Evolutionary conservation across 495 filamentous ascomycete genomes (phyloP).

Genomic region (Lasiosphaeris hirsuta): DNA sequence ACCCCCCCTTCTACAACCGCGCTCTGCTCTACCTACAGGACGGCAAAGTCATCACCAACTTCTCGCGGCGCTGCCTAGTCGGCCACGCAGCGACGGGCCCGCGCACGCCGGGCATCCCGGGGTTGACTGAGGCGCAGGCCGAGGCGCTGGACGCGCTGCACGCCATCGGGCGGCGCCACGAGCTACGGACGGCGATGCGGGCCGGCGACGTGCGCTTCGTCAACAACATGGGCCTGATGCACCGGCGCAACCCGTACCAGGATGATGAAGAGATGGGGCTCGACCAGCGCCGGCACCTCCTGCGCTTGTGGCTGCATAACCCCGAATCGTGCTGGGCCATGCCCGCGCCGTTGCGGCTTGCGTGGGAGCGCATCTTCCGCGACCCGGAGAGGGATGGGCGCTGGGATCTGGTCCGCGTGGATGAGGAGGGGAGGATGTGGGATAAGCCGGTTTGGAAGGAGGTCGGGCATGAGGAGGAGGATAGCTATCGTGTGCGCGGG

Average conservation of each 20-base stretch:
- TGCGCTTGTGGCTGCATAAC: constrained; percentile 13
- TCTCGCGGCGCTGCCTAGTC: constrained; percentile 3
- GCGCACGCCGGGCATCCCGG: neutral
- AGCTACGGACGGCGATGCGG: neutral
- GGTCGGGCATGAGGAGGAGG: no score
- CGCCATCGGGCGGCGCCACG: constrained; percentile 5
- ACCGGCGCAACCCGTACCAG: constrained; percentile 1
- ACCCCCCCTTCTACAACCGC: neutral
- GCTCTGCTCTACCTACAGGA: constrained; percentile 6
- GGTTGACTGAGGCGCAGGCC: constrained; percentile 10
- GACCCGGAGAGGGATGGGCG: no score
- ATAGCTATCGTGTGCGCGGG: no score
- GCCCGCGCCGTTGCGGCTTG: no score
- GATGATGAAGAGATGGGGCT: neutral
- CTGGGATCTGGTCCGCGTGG: no score
- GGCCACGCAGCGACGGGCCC: neutral
- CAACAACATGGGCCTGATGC: constrained; percentile 13
- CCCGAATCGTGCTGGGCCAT: no score
- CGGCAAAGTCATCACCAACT: constrained; percentile 1
- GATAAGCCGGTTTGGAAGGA: no score
- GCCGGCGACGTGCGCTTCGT: constrained; percentile 8
- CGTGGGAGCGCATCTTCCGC: no score
- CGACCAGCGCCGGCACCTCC: constrained; percentile 4
- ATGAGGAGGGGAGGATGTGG: no score
- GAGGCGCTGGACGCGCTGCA: constrained; percentile 13